Base-by-base conservation (phyloP, 2,329 filamentous ascomycete species). In the Scorias spongiosa region DNA sequence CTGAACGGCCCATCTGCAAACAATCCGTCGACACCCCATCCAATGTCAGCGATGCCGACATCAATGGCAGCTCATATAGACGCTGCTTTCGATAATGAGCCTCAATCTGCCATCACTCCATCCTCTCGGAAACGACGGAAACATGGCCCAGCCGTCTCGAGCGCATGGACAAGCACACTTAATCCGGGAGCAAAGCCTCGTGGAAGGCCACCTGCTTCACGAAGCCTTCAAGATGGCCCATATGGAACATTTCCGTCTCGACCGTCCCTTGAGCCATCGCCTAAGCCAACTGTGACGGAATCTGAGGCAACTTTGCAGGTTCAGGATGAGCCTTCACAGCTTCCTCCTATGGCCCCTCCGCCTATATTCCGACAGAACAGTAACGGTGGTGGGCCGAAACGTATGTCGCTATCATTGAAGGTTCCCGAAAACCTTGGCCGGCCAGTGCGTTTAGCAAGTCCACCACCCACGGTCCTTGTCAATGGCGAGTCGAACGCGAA, bases 121-220 rank as follows among this genome's bases (percentile, higher is more conserved):
- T 59, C 60, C 40, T 56, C 63, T 10, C 61, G 62, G 30, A 79
- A 71, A 49, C 62, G 74, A 44, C 70, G 80, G 44, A 75, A 84
- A 3, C 83, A 93, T 58, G 87, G 87, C 0, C 83, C 86, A 0
- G 86, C 84, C 6, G 85, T 94, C 0, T 94, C 87, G 1, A 94
- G 87, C 9, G 88, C 88, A 1, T 95, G 88, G 88, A 78, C 44
- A 77, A 77, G 49, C 76, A 73, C 46, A 75, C 75, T 12, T 68
- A 71, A 34, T 69, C 77, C 75, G 1, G 75, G 71, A 4, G 80
- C 81, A 2, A 93, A 88, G 59, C 71, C 82, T 11, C 71, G 87
- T 50, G 87, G 88, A 6, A 71, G 88, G 46, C 88, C 88, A 37
- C 84, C 85, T 0, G 82, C 79, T 44, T 84, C 81, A 53, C 74